Evolutionary conservation across 306 rosid species (phyloP).

Genomic region (Vigna radiata): DNA sequence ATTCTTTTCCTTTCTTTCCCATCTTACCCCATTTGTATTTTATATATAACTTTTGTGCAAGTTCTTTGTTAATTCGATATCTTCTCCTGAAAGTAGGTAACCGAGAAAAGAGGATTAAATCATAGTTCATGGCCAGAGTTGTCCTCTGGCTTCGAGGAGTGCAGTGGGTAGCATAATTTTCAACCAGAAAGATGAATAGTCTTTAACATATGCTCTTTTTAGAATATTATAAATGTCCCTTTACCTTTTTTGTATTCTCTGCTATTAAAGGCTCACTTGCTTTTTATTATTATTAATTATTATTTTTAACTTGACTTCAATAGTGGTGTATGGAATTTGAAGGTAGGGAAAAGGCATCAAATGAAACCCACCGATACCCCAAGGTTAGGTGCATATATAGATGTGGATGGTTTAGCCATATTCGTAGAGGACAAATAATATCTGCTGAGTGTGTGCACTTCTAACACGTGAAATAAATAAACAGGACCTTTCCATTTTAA

Average conservation of each 20-base stretch:
- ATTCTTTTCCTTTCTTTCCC: neutral
- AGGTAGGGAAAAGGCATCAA: slow-evolving; percentile 34
- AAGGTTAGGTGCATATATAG: slow-evolving; percentile 14
- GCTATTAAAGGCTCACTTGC: slow-evolving; percentile 32
- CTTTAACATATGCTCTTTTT: slow-evolving; percentile 25
- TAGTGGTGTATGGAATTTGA: slow-evolving; percentile 21
- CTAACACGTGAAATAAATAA: slow-evolving; percentile 32
- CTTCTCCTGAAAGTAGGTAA: neutral
- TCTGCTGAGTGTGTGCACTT: slow-evolving; percentile 35
- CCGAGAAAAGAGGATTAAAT: neutral
- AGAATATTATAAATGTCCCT: neutral
- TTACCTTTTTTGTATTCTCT: slow-evolving; percentile 2
- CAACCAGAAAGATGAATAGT: neutral
- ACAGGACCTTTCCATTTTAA: neutral
- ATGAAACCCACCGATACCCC: slow-evolving; percentile 12
- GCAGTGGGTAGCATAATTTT: slow-evolving; percentile 45
- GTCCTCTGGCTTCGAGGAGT: slow-evolving; percentile 28
- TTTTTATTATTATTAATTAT: neutral
- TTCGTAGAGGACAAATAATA: slow-evolving; percentile 12
- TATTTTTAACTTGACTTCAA: slow-evolving; percentile 32
- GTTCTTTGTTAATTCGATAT: neutral
- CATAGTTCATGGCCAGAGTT: slow-evolving; percentile 22
- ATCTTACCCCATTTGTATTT: neutral
- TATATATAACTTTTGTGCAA: neutral
- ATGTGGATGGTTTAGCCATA: slow-evolving; percentile 14